A percentile compares a stretch with the other conserved stretches of the same genome.
phyloP scores from a whole-genome alignment of 306 rosid species.

The Psophocarpus tetragonolobus region DNA sequence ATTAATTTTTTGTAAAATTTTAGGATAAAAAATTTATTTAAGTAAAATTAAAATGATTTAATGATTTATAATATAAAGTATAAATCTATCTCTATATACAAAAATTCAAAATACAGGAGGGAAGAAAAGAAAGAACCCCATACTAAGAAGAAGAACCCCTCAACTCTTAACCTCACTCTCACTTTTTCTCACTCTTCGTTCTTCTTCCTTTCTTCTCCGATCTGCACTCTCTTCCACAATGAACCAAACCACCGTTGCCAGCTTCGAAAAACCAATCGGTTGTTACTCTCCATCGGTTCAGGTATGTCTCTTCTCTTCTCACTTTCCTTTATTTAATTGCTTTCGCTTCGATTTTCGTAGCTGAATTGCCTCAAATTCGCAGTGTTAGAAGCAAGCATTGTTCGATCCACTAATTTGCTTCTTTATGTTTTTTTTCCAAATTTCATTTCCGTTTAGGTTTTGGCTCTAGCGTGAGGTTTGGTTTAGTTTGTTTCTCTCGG shows the following conservation, averaged over 20 bases:
- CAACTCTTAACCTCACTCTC: not conserved
- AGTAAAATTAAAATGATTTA: no score
- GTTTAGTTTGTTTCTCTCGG: not conserved
- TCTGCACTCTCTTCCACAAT: constrained; percentile 32
- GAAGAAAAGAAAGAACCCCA: not conserved
- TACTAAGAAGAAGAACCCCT: no score
- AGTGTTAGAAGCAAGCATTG: not conserved
- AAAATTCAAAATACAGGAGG: not conserved
- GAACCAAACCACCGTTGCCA: constrained; percentile 43
- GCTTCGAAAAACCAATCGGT: constrained; percentile 63
- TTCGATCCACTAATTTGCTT: not conserved
- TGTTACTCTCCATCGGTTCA: constrained; percentile 81
- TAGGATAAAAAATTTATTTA: no score
- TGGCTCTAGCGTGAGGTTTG: not conserved
- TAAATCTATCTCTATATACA: not conserved
- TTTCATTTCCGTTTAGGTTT: constrained; percentile 12
- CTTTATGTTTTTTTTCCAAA: not conserved
- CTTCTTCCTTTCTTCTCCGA: constrained; percentile 17
- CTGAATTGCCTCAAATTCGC: not conserved
- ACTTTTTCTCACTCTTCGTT: not conserved
- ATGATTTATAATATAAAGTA: no score
- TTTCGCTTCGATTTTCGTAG: not conserved
- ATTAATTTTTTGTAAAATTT: no score
- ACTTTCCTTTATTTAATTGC: not conserved
- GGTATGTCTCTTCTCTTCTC: constrained; percentile 36